Evolutionary conservation across 1,284 basidiomycete genomes (phyloP).

Genomic region (Cryptococcus jaspeensis): DNA sequence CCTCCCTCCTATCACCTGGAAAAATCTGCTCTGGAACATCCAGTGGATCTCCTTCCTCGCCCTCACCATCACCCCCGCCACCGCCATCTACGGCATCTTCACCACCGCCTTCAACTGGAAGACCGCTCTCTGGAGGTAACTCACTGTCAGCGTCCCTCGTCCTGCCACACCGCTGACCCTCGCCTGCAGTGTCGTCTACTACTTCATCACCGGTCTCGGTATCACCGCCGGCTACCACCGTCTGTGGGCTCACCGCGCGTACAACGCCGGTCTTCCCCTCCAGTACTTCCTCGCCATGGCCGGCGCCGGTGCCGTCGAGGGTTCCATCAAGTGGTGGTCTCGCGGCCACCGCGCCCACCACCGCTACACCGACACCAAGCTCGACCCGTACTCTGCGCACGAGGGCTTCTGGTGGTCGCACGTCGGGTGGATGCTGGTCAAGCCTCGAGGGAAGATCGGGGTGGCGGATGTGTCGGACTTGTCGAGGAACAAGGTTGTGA

Average conservation of each 20-base stretch:
- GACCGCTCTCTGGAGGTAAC: slow-evolving; percentile 65
- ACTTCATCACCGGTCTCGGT: slow-evolving; percentile 79
- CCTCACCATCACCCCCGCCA: slow-evolving; percentile 67
- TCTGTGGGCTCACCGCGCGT: slow-evolving; percentile 86
- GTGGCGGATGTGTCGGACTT: slow-evolving; percentile 85
- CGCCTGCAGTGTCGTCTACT: slow-evolving; percentile 61
- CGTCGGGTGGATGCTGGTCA: slow-evolving; percentile 90
- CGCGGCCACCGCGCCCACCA: slow-evolving; percentile 90
- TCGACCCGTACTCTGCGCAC: slow-evolving; percentile 90
- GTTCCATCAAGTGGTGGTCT: slow-evolving; percentile 94
- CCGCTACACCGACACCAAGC: slow-evolving; percentile 90
- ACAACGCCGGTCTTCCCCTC: slow-evolving; percentile 78
- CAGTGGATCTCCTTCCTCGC: slow-evolving; percentile 74
- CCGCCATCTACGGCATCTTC: slow-evolving; percentile 67
- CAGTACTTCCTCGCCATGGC: slow-evolving; percentile 74
- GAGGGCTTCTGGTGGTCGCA: slow-evolving; percentile 73
- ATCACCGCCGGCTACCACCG: slow-evolving; percentile 77
- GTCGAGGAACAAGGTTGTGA: slow-evolving; percentile 69
- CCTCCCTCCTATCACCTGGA: slow-evolving; percentile 71
- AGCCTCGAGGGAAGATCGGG: slow-evolving; percentile 82
- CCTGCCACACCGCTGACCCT: neutral
- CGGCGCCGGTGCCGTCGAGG: slow-evolving; percentile 83
- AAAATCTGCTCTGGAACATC: slow-evolving; percentile 68
- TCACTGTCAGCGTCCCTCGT: slow-evolving; percentile 12
- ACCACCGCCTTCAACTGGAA: slow-evolving; percentile 63